phyloP scores from a whole-genome alignment of 768 basidiomycete genomes.

The Tricholoma saponaceum region DNA sequence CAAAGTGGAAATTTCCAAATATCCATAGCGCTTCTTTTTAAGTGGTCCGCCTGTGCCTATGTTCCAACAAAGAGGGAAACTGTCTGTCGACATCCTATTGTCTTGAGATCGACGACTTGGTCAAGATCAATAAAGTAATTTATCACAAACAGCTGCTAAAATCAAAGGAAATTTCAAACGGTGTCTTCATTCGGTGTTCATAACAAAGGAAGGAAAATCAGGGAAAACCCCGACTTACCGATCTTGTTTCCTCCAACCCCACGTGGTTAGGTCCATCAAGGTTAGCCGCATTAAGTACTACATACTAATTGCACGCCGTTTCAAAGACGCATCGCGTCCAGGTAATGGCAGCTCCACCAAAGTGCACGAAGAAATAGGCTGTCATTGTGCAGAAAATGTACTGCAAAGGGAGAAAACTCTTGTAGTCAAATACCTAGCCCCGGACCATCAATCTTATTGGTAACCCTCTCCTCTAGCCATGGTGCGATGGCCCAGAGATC shows the following conservation, averaged over 20 bases:
- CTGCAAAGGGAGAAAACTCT: background rate
- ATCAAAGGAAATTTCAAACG: slow-evolving; percentile 7
- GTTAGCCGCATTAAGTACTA: slow-evolving; percentile 3
- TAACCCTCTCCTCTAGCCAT: slow-evolving; percentile 69
- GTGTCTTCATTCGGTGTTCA: background rate
- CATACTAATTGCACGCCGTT: background rate
- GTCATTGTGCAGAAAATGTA: background rate
- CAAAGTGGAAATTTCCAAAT: slow-evolving; percentile 7
- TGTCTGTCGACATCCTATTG: slow-evolving; percentile 15
- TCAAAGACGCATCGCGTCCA: background rate
- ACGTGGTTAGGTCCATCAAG: slow-evolving; percentile 8
- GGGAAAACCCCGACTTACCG: slow-evolving; percentile 11
- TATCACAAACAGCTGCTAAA: background rate
- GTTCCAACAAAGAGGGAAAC: slow-evolving; percentile 13
- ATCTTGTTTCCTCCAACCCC: slow-evolving; percentile 18
- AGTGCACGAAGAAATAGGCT: slow-evolving; percentile 1
- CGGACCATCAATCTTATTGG: slow-evolving; percentile 62
- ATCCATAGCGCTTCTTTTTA: slow-evolving; percentile 10
- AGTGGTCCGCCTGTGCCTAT: slow-evolving; percentile 3
- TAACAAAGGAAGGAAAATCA: slow-evolving; percentile 15
- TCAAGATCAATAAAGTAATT: slow-evolving; percentile 4
- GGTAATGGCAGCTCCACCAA: background rate
- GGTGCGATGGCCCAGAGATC: slow-evolving; percentile 73
- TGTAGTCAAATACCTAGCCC: slow-evolving; percentile 54
- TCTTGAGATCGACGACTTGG: slow-evolving; percentile 3